Percentiles rank a stretch among this genome's conserved stretches.
These are phyloP conservation scores for Alternaria gaisen DNA, from an alignment of 2,329 filamentous ascomycete species.

Conservation along the genomic window DNA sequence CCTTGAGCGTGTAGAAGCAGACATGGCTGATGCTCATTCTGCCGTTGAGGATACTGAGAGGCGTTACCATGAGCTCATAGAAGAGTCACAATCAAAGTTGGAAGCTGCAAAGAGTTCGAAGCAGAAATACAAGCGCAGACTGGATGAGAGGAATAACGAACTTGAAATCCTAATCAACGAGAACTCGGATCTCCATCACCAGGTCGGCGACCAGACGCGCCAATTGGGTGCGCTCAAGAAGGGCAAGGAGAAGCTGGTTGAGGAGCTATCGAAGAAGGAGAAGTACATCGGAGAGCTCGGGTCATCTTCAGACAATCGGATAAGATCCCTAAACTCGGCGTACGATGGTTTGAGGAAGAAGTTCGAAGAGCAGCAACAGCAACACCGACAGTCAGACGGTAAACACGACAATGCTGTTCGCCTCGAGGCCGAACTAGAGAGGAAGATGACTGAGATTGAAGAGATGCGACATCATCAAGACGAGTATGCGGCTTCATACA, in stretches of 20 bases:
- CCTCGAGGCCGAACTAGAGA: constrained; percentile 28
- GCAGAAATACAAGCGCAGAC: constrained; percentile 43
- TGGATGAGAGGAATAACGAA: constrained; percentile 40
- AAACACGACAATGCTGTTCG: constrained; percentile 22
- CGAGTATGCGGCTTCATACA: constrained; percentile 35
- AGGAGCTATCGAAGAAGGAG: constrained; percentile 40
- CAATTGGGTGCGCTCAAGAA: constrained; percentile 36
- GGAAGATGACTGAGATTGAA: constrained; percentile 39
- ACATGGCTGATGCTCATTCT: constrained; percentile 42
- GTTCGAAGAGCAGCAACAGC: constrained; percentile 26
- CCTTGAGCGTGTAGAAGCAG: constrained; percentile 41
- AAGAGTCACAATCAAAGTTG: constrained; percentile 44
- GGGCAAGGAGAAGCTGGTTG: constrained; percentile 31
- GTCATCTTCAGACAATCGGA: constrained; percentile 29
- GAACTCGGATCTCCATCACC: constrained; percentile 39
- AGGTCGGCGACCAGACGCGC: constrained; percentile 35
- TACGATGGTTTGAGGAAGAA: constrained; percentile 33
- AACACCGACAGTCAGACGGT: constrained; percentile 18
- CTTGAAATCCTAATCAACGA: constrained; percentile 39
- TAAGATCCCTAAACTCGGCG: constrained; percentile 33
- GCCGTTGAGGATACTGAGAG: constrained; percentile 43
- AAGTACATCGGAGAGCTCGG: constrained; percentile 37
- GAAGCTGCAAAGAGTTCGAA: constrained; percentile 36
- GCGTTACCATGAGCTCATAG: constrained; percentile 37
- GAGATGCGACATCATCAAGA: constrained; percentile 37